Base-by-base conservation (phyloP, 1,284 basidiomycete species). In the Trichosporon sp. region DNA sequence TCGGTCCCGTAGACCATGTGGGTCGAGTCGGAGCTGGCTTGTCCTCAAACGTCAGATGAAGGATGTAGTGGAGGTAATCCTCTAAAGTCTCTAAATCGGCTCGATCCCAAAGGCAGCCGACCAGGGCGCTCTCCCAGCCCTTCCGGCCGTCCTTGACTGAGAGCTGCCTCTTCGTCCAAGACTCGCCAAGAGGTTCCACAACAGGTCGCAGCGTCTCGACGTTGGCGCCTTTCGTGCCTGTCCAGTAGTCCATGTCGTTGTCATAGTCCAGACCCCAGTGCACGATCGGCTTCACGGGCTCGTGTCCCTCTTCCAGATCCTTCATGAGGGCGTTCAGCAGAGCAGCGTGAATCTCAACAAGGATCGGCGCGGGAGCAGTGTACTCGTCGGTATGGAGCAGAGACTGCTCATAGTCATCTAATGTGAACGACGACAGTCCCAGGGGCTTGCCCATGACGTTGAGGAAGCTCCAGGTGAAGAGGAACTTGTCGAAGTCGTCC, bases 331-430 rank as follows among this genome's bases (percentile, higher is more conserved):
- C 90, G 82, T 96, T 96, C 74, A 98, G 90, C 51, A 99, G 88
- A 0, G 89, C 89, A 0, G 92, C 91, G 82, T 99, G 96, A 46
- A 97, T 88, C 83, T 98, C 97, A 68, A 89, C 89, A 51, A 98
- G 87, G 56, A 99, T 86, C 40, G 88, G 80, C 77, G 94, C 95
- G 0, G 90, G 87, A 0, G 75, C 70, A 2, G 90, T 87, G 40
- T 93, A 92, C 46, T 86, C 78, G 67, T 88, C 85, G 14, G 87
- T 86, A 81, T 99, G 96, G 67, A 91, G 90, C 35, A 99, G 86
- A 0, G 94, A 91, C 72, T 90, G 88, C 79, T 96, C 94, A 79
- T 92, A 94, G 77, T 98, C 97, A 81, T 99, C 97, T 77, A 98
- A 86, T 0, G 94, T 92, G 81, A 98, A 94, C 10, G 91, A 86